Conservation (phyloP, 1,284 basidiomycete species). For the Papiliotrema fonsecae region DNA sequence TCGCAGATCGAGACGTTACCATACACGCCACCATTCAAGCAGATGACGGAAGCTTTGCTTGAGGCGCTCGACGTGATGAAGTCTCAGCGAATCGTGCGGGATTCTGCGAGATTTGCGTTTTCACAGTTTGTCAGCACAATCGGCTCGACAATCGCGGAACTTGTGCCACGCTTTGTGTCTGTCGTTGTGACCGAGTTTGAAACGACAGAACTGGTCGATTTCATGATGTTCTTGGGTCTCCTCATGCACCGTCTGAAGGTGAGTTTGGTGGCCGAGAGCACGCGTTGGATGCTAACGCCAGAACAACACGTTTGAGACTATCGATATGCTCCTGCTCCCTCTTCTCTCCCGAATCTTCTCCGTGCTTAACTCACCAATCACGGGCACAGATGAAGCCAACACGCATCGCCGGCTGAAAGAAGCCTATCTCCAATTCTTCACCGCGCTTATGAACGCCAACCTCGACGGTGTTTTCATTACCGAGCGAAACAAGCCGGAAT, state of each 20-base stretch:
- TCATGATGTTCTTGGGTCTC: constrained; percentile 88
- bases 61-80: constrained; percentile 86
- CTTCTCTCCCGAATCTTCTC: constrained; percentile 77
- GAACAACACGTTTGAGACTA: constrained; percentile 55
- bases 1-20: constrained; percentile 68
- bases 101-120: constrained; percentile 92
- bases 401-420: constrained; percentile 82
- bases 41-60: constrained; percentile 84
- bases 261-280: constrained; percentile 20
- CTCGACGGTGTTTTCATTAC: constrained; percentile 74
- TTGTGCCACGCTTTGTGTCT: constrained; percentile 61
- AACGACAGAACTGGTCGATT: constrained; percentile 86
- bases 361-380: constrained; percentile 73
- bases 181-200: constrained; percentile 88
- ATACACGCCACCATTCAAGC: constrained; percentile 72
- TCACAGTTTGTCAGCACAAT: constrained; percentile 87
- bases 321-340: constrained; percentile 86
- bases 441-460: constrained; percentile 72
- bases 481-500: constrained; percentile 73
- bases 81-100: constrained; percentile 77
- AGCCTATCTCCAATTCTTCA: constrained; percentile 81
- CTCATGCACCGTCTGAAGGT: constrained; percentile 91
- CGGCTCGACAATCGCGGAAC: constrained; percentile 59
- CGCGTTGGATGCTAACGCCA: constrained; percentile 14
- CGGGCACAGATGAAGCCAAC: constrained; percentile 86